Percentiles rank a stretch among this genome's conserved stretches.
Conservation (phyloP, 371 early-diverging fungal genomes). For the Scutellospora calospora region DNA sequence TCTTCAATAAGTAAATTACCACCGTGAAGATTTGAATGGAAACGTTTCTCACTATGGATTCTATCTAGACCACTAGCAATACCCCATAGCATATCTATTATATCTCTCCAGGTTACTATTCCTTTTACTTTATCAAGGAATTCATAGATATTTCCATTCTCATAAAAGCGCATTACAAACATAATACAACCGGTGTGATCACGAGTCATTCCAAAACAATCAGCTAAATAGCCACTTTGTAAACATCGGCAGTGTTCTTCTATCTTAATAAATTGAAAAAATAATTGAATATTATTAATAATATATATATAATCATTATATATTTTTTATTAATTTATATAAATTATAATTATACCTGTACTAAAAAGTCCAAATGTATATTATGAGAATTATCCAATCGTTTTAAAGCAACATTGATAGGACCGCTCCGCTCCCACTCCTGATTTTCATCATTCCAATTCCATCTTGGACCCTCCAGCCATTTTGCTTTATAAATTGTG, state of each 20-base stretch:
- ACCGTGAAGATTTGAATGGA: slow-evolving; percentile 37
- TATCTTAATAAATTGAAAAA: slow-evolving; percentile 7
- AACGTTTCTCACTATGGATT: not conserved
- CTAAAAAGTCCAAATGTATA: not conserved
- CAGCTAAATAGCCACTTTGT: not conserved
- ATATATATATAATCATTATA: not conserved
- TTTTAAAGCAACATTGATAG: slow-evolving; percentile 1
- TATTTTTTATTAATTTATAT: not conserved
- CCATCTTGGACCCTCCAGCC: too few relatives aligned
- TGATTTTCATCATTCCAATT: not conserved
- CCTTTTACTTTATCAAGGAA: slow-evolving; percentile 7
- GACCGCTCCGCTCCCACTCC: not conserved
- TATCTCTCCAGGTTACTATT: not conserved
- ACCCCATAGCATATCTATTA: not conserved
- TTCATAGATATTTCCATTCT: not conserved
- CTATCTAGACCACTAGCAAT: not conserved
- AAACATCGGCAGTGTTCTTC: not conserved
- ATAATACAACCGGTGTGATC: not conserved
- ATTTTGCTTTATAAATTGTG: too few relatives aligned
- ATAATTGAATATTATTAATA: not conserved
- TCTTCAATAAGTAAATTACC: slow-evolving; percentile 30
- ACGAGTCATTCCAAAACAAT: slow-evolving; percentile 27
- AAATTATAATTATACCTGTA: not conserved
- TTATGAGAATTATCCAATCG: not conserved
- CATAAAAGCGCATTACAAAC: slow-evolving; percentile 39